Evolutionary conservation across 371 early-diverging fungal species (phyloP).

Genomic region (Mucor lusitanicus): DNA sequence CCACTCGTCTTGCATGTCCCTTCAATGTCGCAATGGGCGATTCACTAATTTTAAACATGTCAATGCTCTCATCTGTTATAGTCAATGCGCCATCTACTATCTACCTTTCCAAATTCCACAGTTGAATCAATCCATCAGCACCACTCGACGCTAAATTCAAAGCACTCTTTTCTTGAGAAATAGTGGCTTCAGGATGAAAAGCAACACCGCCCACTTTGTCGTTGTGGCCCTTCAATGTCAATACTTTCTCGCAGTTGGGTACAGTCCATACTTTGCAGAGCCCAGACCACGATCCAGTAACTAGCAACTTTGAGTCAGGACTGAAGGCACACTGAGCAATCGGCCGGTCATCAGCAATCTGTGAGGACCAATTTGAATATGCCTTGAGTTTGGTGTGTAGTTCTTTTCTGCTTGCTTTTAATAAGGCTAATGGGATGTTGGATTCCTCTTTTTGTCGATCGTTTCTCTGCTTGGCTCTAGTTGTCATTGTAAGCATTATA

Average conservation of each 20-base stretch:
- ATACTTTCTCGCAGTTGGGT: conserved; percentile 66
- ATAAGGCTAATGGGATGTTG: conserved; percentile 67
- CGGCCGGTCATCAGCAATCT: conserved; percentile 92
- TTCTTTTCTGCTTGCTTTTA: conserved; percentile 81
- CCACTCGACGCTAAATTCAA: conserved; percentile 85
- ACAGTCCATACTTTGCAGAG: conserved; percentile 86
- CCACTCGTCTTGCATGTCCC: conserved; percentile 86
- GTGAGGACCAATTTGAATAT: conserved; percentile 78
- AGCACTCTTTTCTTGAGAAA: conserved; percentile 56
- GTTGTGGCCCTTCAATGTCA: conserved; percentile 74
- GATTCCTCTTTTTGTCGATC: conserved; percentile 69
- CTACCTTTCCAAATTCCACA: conserved; percentile 82
- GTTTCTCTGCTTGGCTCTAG: conserved; percentile 76
- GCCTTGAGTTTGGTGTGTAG: conserved; percentile 70
- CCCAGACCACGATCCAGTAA: conserved; percentile 89
- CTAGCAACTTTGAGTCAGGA: conserved; percentile 76
- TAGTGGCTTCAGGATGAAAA: conserved; percentile 85
- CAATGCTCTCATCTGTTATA: background rate
- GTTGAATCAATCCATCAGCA: conserved; percentile 73
- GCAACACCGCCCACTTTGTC: conserved; percentile 89
- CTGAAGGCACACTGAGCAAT: conserved; percentile 79
- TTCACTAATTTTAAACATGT: conserved; percentile 44
- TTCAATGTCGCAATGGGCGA: conserved; percentile 76
- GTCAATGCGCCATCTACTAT: background rate
- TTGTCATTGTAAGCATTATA: background rate